Conservation (phyloP, 495 filamentous ascomycete species). For the Xylaria bambusicola region DNA sequence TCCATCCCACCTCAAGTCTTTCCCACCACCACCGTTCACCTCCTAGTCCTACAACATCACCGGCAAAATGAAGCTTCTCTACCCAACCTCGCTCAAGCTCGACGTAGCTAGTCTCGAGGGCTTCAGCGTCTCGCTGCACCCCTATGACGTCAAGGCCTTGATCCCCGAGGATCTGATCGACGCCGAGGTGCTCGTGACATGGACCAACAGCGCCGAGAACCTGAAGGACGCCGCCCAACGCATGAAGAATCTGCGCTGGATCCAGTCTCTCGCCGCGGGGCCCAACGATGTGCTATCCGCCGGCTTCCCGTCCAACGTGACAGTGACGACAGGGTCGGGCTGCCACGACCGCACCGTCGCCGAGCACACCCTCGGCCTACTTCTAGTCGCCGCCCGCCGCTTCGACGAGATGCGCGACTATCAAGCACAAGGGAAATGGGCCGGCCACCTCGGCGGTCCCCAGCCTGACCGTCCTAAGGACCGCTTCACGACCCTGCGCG, state of each 20-base stretch:
- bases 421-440: constrained; percentile 56
- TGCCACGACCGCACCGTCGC: constrained; percentile 63
- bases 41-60: neutral
- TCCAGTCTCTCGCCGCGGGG: constrained; percentile 62
- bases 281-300: constrained; percentile 62
- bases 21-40: neutral
- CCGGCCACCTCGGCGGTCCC: constrained; percentile 57
- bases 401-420: constrained; percentile 62
- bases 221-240: constrained; percentile 51
- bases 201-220: constrained; percentile 55
- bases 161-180: constrained; percentile 55
- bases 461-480: constrained; percentile 51
- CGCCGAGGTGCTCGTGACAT: constrained; percentile 59
- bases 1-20: neutral
- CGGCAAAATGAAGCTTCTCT: constrained; percentile 59
- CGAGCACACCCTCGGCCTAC: constrained; percentile 57
- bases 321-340: constrained; percentile 59
- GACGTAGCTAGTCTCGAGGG: constrained; percentile 51
- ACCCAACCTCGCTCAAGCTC: constrained; percentile 59
- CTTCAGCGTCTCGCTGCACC: constrained; percentile 52
- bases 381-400: constrained; percentile 51
- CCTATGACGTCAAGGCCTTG: constrained; percentile 55
- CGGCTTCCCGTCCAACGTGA: constrained; percentile 49
- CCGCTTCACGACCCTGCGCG: constrained; percentile 56
- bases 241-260: constrained; percentile 58